Evolutionary conservation across 2,329 filamentous ascomycete genomes (phyloP).

Genomic region (Paraconiothyrium brasiliense): DNA sequence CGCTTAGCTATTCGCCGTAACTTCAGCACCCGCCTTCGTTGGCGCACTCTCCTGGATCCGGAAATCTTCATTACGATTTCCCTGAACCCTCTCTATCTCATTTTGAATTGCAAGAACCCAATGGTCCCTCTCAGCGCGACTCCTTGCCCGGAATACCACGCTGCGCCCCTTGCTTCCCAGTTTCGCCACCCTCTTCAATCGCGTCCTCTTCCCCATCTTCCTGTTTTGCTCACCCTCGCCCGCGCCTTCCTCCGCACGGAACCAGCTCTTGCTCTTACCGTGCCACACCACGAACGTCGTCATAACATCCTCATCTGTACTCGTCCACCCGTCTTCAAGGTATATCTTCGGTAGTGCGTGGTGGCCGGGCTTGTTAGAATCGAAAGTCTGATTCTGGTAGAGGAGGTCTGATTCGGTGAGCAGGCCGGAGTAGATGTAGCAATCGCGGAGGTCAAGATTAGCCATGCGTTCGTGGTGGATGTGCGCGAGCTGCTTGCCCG

Average conservation of each 20-base stretch:
- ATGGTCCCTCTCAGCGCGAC: constrained; percentile 71
- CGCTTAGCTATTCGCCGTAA: too few relatives aligned
- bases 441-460: constrained; percentile 67
- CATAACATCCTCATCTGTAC: constrained; percentile 71
- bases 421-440: constrained; percentile 72
- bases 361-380: constrained; percentile 68
- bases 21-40: not conserved
- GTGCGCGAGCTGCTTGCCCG: constrained; percentile 65
- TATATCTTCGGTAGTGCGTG: constrained; percentile 68
- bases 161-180: constrained; percentile 69
- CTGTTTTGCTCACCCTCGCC: constrained; percentile 37
- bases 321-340: constrained; percentile 68
- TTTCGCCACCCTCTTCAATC: constrained; percentile 67
- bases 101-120: constrained; percentile 73
- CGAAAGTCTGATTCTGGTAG: constrained; percentile 71
- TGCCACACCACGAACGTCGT: constrained; percentile 75
- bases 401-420: constrained; percentile 70
- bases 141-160: constrained; percentile 72
- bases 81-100: constrained; percentile 68
- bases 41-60: constrained; percentile 41
- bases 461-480: constrained; percentile 70
- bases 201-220: constrained; percentile 56
- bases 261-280: constrained; percentile 65
- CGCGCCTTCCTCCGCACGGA: constrained; percentile 53
- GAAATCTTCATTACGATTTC: constrained; percentile 59